Evolutionary conservation across 441 rosid genomes (phyloP).

Genomic region (Brassica hybrid): DNA sequence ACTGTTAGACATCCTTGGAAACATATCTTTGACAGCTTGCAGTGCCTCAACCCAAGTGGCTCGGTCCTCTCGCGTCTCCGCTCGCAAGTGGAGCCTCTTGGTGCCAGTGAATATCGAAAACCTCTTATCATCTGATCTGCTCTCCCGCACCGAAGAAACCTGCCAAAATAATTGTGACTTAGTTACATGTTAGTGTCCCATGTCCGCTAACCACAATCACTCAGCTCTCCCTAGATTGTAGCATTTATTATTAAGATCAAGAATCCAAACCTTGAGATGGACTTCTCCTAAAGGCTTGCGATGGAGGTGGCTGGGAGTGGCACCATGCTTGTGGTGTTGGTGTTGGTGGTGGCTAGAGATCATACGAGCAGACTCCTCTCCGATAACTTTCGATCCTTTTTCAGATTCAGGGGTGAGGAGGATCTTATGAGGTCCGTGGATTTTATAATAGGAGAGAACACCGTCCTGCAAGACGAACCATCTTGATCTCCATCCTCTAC

Average conservation of each 20-base stretch:
- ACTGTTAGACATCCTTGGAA: conserved; percentile 62
- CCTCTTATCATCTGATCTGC: conserved; percentile 66
- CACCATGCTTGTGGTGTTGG: conserved; percentile 42
- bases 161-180: no score
- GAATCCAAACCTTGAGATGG: conserved; percentile 57
- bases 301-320: conserved; percentile 36
- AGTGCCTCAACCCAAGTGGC: conserved; percentile 63
- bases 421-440: conserved; percentile 73
- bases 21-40: conserved; percentile 62
- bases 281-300: conserved; percentile 67
- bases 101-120: conserved; percentile 66
- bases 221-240: not conserved
- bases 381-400: conserved; percentile 80
- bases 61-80: conserved; percentile 56
- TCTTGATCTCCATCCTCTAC: conserved; percentile 99
- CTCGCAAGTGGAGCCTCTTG: conserved; percentile 63
- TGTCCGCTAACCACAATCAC: no score
- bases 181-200: no score
- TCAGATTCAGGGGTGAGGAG: conserved; percentile 56
- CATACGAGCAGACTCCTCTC: conserved; percentile 71
- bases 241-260: not conserved
- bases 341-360: conserved; percentile 49
- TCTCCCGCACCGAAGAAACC: conserved; percentile 66
- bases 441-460: conserved; percentile 83
- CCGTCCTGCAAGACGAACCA: conserved; percentile 89